These are phyloP conservation scores for Petunia hybrid DNA, from an alignment of 305 asterid genomes.

Conservation along the genomic window DNA sequence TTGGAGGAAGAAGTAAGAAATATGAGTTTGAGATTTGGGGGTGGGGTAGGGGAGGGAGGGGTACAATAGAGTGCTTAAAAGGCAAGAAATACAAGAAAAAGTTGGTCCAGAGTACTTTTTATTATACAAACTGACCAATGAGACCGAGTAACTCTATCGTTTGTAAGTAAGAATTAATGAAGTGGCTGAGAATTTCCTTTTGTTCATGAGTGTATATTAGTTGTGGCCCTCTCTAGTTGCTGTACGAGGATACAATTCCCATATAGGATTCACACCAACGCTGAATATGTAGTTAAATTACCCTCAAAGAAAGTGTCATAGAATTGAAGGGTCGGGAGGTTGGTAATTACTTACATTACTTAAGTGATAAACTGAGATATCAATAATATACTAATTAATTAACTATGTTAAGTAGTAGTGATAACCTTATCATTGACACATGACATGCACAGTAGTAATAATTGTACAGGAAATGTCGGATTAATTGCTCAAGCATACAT, in stretches of 20 bases:
- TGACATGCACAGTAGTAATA: too few relatives aligned
- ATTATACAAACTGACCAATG: conserved; percentile 45
- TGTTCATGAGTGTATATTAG: conserved; percentile 14
- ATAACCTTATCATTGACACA: neutral
- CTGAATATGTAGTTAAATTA: too few relatives aligned
- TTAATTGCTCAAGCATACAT: conserved; percentile 30
- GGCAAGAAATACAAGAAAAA: conserved; percentile 65
- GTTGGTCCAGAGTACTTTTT: conserved; percentile 45
- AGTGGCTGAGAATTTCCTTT: conserved; percentile 37
- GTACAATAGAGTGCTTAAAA: conserved; percentile 66
- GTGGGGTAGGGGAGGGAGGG: conserved; percentile 23
- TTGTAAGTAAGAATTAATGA: neutral
- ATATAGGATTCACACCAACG: neutral
- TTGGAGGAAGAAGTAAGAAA: conserved; percentile 43
- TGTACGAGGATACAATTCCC: conserved; percentile 52
- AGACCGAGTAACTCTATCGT: neutral
- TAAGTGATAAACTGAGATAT: neutral
- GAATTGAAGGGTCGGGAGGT: too few relatives aligned
- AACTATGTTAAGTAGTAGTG: neutral
- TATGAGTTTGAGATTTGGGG: conserved; percentile 27
- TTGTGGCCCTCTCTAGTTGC: conserved; percentile 24
- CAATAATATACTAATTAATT: neutral
- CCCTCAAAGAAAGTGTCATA: too few relatives aligned
- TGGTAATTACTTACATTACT: neutral
- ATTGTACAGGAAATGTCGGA: neutral